Evolutionary conservation across 345 rosid species (phyloP).

Genomic region (Corymbia maculata): DNA sequence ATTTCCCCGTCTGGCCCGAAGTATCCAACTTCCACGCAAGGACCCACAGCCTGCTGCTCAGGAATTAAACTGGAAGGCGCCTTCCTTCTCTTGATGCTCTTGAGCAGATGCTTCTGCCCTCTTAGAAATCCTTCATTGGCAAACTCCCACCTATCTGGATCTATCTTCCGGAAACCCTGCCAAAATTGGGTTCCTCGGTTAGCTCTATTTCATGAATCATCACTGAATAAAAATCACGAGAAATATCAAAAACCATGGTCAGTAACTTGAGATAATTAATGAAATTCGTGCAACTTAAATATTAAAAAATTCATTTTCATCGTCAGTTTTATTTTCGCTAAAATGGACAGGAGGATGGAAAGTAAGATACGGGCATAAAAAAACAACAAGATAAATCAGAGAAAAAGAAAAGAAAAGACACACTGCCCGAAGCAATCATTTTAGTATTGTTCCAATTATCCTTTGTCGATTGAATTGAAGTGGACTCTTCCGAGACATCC

Average conservation of each 20-base stretch:
- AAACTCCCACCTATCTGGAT: slow-evolving; percentile 80
- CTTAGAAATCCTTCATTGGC: slow-evolving; percentile 72
- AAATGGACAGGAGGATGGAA: background rate
- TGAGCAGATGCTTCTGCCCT: slow-evolving; percentile 63
- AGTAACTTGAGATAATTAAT: background rate
- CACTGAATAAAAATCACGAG: background rate
- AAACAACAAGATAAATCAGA: background rate
- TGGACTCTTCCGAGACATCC: background rate
- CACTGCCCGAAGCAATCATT: background rate
- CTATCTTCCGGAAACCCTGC: slow-evolving; percentile 84
- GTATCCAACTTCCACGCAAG: slow-evolving; percentile 41
- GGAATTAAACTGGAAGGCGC: slow-evolving; percentile 22
- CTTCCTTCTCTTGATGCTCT: slow-evolving; percentile 60
- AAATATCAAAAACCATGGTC: background rate
- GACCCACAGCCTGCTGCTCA: slow-evolving; percentile 32
- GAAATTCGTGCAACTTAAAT: background rate
- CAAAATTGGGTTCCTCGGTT: background rate
- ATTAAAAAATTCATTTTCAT: background rate
- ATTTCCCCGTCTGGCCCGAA: slow-evolving; percentile 37
- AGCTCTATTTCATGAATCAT: background rate
- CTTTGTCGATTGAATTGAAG: background rate
- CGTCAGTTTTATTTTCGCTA: background rate
- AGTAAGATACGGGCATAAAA: background rate
- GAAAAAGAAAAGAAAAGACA: background rate
- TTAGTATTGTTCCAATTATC: background rate